These are phyloP conservation scores for Fusarium buxicola DNA, from an alignment of 2,329 filamentous ascomycete species.

Conservation along the genomic window DNA sequence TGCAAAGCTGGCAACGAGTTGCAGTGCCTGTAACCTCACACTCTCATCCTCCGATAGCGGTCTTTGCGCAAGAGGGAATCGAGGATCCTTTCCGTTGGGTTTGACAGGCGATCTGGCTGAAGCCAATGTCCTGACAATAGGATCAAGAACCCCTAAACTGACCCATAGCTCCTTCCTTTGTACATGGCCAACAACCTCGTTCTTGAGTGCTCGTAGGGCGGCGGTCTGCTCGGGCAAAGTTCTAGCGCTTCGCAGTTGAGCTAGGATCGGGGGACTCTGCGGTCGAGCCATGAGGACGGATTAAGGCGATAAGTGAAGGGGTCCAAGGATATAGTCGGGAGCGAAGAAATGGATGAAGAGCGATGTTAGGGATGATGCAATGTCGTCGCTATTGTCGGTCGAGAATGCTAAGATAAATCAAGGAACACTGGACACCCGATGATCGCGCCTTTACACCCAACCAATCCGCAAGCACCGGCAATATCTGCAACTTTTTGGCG, in stretches of 20 bases:
- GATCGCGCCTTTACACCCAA: conserved; percentile 31
- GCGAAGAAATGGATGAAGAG: conserved; percentile 6
- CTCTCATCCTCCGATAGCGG: conserved; percentile 71
- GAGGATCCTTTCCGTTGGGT: conserved; percentile 55
- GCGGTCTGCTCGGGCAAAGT: conserved; percentile 64
- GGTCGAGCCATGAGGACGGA: conserved; percentile 63
- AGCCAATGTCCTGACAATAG: conserved; percentile 62
- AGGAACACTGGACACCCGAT: conserved; percentile 26
- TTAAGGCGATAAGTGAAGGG: conserved; percentile 3
- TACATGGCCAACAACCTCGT: conserved; percentile 88
- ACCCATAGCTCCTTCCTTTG: conserved; percentile 88
- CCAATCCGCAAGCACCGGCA: conserved; percentile 26
- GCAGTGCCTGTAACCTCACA: conserved; percentile 80
- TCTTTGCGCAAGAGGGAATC: conserved; percentile 49
- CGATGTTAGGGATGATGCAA: conserved; percentile 14
- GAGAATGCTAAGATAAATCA: conserved; percentile 15
- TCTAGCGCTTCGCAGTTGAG: conserved; percentile 67
- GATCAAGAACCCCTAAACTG: conserved; percentile 73
- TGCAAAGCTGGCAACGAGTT: conserved; percentile 86
- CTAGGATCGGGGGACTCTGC: conserved; percentile 64
- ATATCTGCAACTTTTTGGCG: conserved; percentile 1
- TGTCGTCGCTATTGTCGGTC: conserved; percentile 24
- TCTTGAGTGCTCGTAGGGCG: conserved; percentile 81
- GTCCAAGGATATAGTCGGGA: not conserved
- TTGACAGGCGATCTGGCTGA: conserved; percentile 49